Evolutionary conservation across 805 yeast genomes (phyloP).

Genomic region (Wickerhamiella australiensis): DNA sequence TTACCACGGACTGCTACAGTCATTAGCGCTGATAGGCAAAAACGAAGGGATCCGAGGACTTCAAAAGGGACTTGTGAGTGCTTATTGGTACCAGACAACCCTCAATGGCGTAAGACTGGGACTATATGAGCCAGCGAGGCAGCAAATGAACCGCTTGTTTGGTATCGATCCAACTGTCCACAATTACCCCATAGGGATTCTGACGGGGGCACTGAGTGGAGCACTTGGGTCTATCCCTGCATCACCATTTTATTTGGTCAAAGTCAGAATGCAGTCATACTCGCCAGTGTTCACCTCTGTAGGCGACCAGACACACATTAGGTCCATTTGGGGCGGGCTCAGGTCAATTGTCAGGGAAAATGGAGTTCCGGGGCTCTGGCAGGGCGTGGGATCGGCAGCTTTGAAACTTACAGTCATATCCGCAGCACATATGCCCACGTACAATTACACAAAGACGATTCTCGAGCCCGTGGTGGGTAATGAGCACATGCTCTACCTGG

Average conservation of each 20-base stretch:
- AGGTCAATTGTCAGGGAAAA: constrained; percentile 46
- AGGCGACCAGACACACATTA: constrained; percentile 90
- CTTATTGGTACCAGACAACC: constrained; percentile 81
- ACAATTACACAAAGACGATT: constrained; percentile 60
- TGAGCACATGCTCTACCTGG: constrained; percentile 57
- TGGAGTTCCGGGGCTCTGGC: constrained; percentile 61
- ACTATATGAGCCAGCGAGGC: constrained; percentile 78
- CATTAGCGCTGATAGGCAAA: constrained; percentile 52
- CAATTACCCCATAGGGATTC: constrained; percentile 55
- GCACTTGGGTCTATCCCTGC: constrained; percentile 83
- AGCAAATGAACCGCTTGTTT: constrained; percentile 40
- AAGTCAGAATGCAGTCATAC: constrained; percentile 94
- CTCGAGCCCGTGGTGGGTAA: constrained; percentile 43
- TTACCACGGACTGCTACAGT: constrained; percentile 83
- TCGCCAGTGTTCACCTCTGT: constrained; percentile 48
- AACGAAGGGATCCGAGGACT: constrained; percentile 80
- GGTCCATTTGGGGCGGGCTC: constrained; percentile 55
- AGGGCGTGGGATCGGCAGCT: constrained; percentile 81
- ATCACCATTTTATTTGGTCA: constrained; percentile 82
- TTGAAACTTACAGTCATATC: constrained; percentile 91
- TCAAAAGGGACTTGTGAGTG: constrained; percentile 82
- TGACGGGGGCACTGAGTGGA: constrained; percentile 75
- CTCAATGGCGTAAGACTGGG: constrained; percentile 92
- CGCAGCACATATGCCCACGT: constrained; percentile 84
- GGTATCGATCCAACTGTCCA: constrained; percentile 39